A percentile compares a stretch with the other conserved stretches of the same genome.
These are phyloP conservation scores for Fusarium citri DNA, from an alignment of 2,329 filamentous ascomycete species.

Conservation along the genomic window DNA sequence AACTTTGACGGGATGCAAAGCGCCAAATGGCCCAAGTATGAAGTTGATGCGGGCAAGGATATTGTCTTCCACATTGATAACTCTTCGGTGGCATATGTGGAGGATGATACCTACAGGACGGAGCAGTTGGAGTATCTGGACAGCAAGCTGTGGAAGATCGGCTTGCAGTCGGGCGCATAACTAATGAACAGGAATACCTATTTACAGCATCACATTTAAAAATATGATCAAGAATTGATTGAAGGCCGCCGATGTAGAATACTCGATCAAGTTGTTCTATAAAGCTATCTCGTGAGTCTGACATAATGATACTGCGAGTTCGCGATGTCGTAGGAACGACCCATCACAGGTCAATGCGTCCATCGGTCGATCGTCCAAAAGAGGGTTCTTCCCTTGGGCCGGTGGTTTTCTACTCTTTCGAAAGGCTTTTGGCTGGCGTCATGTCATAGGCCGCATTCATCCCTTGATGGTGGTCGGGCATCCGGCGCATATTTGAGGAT, in stretches of 20 bases:
- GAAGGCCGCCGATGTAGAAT: background rate
- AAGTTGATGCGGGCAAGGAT: background rate
- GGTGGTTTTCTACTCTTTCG: too few species aligned
- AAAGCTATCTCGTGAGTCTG: background rate
- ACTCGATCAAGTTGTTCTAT: background rate
- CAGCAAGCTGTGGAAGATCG: constrained; percentile 24
- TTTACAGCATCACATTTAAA: background rate
- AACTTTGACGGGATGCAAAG: constrained; percentile 21
- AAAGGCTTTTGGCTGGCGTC: background rate
- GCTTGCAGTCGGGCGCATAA: background rate
- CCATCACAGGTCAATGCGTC: background rate
- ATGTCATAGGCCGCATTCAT: background rate
- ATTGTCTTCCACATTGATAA: constrained; percentile 30
- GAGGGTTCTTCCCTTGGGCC: background rate
- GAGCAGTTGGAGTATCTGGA: constrained; percentile 34
- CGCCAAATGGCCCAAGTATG: constrained; percentile 15
- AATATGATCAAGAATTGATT: background rate
- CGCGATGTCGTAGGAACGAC: background rate
- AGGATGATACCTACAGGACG: constrained; percentile 16
- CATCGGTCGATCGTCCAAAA: too few species aligned
- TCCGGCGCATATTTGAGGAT: background rate
- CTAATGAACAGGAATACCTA: accelerated
- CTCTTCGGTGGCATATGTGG: constrained; percentile 7
- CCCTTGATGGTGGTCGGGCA: background rate
- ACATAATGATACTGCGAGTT: background rate